Evolutionary conservation across 306 rosid species (phyloP), one percentile per base, ranked within the genome.

Genomic region (Malus fusca): DNA sequence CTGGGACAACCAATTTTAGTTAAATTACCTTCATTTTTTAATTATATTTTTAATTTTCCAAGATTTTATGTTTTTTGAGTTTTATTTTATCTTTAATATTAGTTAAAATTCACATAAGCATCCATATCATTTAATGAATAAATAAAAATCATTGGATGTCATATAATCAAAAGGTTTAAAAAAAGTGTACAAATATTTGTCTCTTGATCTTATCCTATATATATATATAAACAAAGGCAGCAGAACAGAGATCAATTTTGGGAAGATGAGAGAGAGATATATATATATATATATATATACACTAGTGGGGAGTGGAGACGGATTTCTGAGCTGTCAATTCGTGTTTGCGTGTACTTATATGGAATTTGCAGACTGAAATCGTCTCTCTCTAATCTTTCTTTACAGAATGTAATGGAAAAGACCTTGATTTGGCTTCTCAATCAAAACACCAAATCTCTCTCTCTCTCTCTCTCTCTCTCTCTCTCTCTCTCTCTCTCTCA

Each of bases 401-500:
- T 48, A 48, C 78, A 44, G 23, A 52, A 33, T 48, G 53, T 48
- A 48, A 48, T 48, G 28, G 25, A n/a, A 37, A 70, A 35, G 76
- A 62, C 71, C 68, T 52, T 78, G 66, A 71, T 73, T 37, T 25
- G 82, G 33, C 82, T 72, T 64, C 33, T 52, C 68, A 40, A 23
- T 71, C 66, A 19, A 19, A 25, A 64, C 21, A 40, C n/a, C 72
- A 35, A 58, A 58, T 43, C 0, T 43, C 66, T 4, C 35, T 23
- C 72, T 23, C 42, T 25, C 25, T 25, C 26, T 25, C 26, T 25
- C 2, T 26, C 26, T 26, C 26, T 26, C 26, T 26, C 26, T 26
- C 8, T 43, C 65, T 4, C 35, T 23, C 72, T 23, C 60, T 44
- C 19, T 48, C 18, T 46, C 53, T 46, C 53, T 46, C 53, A 4